Evolutionary conservation across 371 early-diverging fungal species (phyloP).

Genomic region (Mucor circinelloides): DNA sequence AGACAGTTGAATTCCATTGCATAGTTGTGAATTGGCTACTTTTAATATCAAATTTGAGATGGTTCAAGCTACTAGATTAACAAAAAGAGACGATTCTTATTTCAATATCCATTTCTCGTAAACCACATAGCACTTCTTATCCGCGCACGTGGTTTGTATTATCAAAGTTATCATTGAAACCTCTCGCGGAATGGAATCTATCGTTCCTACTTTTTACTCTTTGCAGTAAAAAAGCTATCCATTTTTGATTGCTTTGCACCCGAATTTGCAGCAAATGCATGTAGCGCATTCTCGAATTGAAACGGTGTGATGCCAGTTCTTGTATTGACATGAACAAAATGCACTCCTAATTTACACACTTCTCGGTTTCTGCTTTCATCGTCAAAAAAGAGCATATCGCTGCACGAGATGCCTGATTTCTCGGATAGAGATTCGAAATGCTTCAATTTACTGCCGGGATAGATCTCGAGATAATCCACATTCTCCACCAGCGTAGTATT

Average conservation of each 20-base stretch:
- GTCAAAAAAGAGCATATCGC: constrained; percentile 64
- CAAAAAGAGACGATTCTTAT: no score
- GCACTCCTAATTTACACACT: constrained; percentile 40
- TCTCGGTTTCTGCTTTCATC: constrained; percentile 54
- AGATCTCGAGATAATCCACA: constrained; percentile 47
- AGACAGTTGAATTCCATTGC: no score
- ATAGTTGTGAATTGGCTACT: no score
- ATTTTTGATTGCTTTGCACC: constrained; percentile 26
- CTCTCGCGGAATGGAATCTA: background rate
- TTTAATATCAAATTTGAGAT: no score
- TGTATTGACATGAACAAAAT: constrained; percentile 32
- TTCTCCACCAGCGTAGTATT: constrained; percentile 27
- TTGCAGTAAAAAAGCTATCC: constrained; percentile 10
- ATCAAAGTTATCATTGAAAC: no score
- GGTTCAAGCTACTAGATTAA: no score
- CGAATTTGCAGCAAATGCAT: constrained; percentile 26
- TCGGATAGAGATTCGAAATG: constrained; percentile 46
- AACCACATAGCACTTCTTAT: no score
- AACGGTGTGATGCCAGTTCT: constrained; percentile 37
- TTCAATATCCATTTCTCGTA: no score
- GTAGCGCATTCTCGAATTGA: constrained; percentile 31
- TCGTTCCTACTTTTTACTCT: background rate
- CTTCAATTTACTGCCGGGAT: constrained; percentile 43
- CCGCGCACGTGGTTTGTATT: no score
- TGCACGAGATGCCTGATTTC: constrained; percentile 41